Percentiles rank a stretch among this genome's conserved stretches.
phyloP scores from a whole-genome alignment of 768 basidiomycete genomes.

The Filobasidium floriforme region DNA sequence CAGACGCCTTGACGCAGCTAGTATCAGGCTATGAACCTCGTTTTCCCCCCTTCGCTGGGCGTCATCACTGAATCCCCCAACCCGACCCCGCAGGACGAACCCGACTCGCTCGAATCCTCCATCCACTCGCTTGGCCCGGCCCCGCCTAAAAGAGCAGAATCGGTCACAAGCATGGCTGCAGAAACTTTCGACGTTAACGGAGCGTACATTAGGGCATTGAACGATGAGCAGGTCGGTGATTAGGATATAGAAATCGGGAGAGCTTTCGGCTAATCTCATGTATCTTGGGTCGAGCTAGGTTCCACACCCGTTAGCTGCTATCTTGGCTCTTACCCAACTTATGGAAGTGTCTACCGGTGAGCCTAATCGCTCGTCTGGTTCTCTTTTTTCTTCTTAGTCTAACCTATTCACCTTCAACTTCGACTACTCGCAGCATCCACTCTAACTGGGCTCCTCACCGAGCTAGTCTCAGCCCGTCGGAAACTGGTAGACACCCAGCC shows the following conservation, averaged over 20 bases:
- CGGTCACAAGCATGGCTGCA: not conserved
- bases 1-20: too few species aligned
- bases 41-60: not conserved
- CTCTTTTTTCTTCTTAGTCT: too few species aligned
- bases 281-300: conserved; percentile 22
- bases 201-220: conserved; percentile 58
- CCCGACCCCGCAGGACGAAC: not conserved
- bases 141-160: not conserved
- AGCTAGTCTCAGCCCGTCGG: conserved; percentile 76
- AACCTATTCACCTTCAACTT: conserved; percentile 5
- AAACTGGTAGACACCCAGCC: conserved; percentile 47
- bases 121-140: not conserved
- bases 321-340: conserved; percentile 72
- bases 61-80: not conserved
- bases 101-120: not conserved
- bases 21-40: not conserved
- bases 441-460: conserved; percentile 48
- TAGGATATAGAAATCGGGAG: too few species aligned
- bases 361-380: too few species aligned
- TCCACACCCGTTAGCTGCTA: conserved; percentile 69
- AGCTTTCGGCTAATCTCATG: not conserved
- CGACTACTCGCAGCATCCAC: conserved; percentile 31
- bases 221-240: conserved; percentile 58
- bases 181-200: conserved; percentile 50
- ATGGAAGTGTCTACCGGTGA: conserved; percentile 71